Conservation (phyloP, 164 flowering plant genomes). For the Santalum album region DNA sequence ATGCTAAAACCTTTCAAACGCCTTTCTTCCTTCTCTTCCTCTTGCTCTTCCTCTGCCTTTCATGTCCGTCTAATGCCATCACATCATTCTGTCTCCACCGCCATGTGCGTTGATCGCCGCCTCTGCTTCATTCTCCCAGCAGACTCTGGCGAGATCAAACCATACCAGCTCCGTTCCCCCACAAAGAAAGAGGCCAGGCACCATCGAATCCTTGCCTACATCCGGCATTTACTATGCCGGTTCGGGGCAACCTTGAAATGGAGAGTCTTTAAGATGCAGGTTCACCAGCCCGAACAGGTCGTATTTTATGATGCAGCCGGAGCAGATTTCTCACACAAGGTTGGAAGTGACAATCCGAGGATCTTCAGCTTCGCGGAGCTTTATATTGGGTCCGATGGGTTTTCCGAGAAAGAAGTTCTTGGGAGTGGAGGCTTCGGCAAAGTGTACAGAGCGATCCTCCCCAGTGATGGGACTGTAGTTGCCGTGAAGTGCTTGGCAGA, state of each 20-base stretch:
- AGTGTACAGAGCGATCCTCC: conserved; percentile 71
- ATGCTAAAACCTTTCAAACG: background rate
- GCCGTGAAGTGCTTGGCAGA: conserved; percentile 87
- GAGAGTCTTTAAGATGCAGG: conserved; percentile 3
- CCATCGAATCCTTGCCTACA: conserved; percentile 6
- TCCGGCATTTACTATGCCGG: conserved; percentile 14
- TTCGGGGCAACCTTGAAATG: conserved; percentile 21
- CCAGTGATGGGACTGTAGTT: conserved; percentile 78
- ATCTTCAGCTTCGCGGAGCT: conserved; percentile 82
- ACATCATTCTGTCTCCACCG: background rate
- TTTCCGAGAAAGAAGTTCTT: conserved; percentile 49
- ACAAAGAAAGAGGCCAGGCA: background rate
- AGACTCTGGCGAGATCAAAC: conserved; percentile 27
- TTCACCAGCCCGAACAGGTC: conserved; percentile 5
- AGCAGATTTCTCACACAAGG: conserved; percentile 34
- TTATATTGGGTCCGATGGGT: conserved; percentile 82
- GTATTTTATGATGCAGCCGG: conserved; percentile 60
- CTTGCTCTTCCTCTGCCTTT: background rate
- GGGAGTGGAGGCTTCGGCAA: conserved; percentile 92
- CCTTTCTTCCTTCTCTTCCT: background rate
- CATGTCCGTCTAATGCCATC: background rate
- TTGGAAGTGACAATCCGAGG: conserved; percentile 45
- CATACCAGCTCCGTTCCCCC: background rate
- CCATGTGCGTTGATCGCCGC: conserved; percentile 29
- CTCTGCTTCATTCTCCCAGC: conserved; percentile 53